Evolutionary conservation across 495 filamentous ascomycete species (phyloP).

Genomic region (Cudoniella acicularis): DNA sequence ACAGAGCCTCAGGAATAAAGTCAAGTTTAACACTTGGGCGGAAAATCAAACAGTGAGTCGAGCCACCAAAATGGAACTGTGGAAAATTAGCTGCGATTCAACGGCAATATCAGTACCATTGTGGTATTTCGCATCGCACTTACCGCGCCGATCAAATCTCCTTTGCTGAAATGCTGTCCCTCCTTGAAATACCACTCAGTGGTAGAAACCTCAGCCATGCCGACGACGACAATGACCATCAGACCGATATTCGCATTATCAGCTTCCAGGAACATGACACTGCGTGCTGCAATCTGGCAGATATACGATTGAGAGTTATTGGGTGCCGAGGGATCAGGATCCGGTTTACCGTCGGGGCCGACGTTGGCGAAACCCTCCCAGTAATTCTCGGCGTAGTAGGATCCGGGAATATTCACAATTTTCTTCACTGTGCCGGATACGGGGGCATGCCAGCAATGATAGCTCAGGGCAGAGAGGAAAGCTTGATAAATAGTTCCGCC

Average conservation of each 20-base stretch:
- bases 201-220: conserved; percentile 69
- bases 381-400: conserved; percentile 64
- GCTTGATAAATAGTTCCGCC: conserved; percentile 65
- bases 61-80: conserved; percentile 67
- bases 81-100: background rate
- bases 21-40: background rate
- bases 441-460: conserved; percentile 69
- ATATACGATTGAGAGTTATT: conserved; percentile 56
- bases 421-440: conserved; percentile 55
- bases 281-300: conserved; percentile 54
- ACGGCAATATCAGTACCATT: background rate
- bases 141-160: conserved; percentile 59
- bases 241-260: conserved; percentile 62
- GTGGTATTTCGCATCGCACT: conserved; percentile 18
- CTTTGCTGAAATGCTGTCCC: conserved; percentile 59
- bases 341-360: conserved; percentile 9
- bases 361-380: conserved; percentile 42
- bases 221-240: conserved; percentile 61
- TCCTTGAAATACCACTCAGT: conserved; percentile 62
- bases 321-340: conserved; percentile 24
- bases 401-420: conserved; percentile 54
- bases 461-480: conserved; percentile 59
- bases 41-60: conserved; percentile 61
- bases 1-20: background rate
- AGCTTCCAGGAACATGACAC: conserved; percentile 64